Conservation (phyloP, 2,329 filamentous ascomycete species). For the Clonostachys rosea region DNA sequence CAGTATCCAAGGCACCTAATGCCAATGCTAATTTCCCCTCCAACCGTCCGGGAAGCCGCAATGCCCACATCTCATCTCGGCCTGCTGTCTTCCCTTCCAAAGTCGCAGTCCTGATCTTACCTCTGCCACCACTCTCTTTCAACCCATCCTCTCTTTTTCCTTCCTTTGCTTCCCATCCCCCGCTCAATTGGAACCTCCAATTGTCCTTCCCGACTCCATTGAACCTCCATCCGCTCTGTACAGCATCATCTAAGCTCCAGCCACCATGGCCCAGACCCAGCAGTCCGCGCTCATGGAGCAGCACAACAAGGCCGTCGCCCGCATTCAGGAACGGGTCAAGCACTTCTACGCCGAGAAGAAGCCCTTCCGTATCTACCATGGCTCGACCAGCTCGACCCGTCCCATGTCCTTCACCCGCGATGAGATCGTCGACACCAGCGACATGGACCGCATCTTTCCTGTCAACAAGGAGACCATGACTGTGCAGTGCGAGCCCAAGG, state of each 20-base stretch:
- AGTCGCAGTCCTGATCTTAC: not conserved
- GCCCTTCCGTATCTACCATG: conserved; percentile 57
- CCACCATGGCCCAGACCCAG: conserved; percentile 1
- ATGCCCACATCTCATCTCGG: too few species aligned
- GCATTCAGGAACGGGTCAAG: conserved; percentile 17
- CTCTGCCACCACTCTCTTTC: not conserved
- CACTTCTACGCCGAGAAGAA: conserved; percentile 18
- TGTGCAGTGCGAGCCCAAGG: conserved; percentile 53
- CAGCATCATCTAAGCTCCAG: too few species aligned
- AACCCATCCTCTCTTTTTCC: not conserved
- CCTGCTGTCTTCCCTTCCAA: too few species aligned
- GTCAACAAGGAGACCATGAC: conserved; percentile 40
- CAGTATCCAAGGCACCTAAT: too few species aligned
- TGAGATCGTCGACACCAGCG: conserved; percentile 48
- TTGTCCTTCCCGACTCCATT: not conserved
- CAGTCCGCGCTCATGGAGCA: conserved; percentile 14
- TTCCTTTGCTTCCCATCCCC: not conserved
- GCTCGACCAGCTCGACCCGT: conserved; percentile 57
- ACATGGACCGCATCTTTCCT: conserved; percentile 45
- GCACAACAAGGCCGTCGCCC: conserved; percentile 14
- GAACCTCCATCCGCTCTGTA: too few species aligned
- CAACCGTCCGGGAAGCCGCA: too few species aligned
- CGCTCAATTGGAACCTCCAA: not conserved
- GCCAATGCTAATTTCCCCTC: too few species aligned
- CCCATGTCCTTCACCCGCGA: conserved; percentile 26